A percentile compares a stretch with the other conserved stretches of the same genome.
phyloP scores from a whole-genome alignment of 805 yeast genomes.

The Saccharomycopsis sp. region DNA sequence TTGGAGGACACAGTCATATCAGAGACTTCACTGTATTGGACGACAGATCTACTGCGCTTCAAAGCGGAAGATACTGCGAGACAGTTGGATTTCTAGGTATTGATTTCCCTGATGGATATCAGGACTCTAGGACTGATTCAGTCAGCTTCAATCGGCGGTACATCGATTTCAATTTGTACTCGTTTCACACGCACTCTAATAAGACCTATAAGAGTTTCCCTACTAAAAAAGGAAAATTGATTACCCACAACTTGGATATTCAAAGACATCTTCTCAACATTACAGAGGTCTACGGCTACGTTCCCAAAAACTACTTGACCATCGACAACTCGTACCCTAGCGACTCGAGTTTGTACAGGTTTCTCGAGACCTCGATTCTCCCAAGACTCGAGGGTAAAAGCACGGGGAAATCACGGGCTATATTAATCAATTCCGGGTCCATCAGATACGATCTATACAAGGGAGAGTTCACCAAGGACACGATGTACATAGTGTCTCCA shows the following conservation, averaged over 20 bases:
- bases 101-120: slow-evolving; percentile 23
- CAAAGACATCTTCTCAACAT: slow-evolving; percentile 46
- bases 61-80: slow-evolving; percentile 89
- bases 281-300: slow-evolving; percentile 52
- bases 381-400: slow-evolving; percentile 35
- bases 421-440: slow-evolving; percentile 81
- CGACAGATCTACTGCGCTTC: slow-evolving; percentile 62
- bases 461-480: slow-evolving; percentile 76
- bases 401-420: slow-evolving; percentile 36
- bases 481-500: slow-evolving; percentile 80
- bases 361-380: slow-evolving; percentile 53
- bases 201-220: slow-evolving; percentile 33
- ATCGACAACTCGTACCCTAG: slow-evolving; percentile 60
- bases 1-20: slow-evolving; percentile 93
- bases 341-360: slow-evolving; percentile 47
- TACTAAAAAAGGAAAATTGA: slow-evolving; percentile 47
- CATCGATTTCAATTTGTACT: slow-evolving; percentile 71
- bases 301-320: slow-evolving; percentile 60
- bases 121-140: background rate
- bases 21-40: slow-evolving; percentile 76
- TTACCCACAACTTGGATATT: slow-evolving; percentile 38
- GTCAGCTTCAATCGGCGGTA: slow-evolving; percentile 50
- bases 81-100: slow-evolving; percentile 85
- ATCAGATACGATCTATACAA: slow-evolving; percentile 78
- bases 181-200: slow-evolving; percentile 58